A percentile compares a stretch with the other conserved stretches of the same genome.
Conservation (phyloP, 164 flowering plant genomes). For the Nymphaea colorata region DNA sequence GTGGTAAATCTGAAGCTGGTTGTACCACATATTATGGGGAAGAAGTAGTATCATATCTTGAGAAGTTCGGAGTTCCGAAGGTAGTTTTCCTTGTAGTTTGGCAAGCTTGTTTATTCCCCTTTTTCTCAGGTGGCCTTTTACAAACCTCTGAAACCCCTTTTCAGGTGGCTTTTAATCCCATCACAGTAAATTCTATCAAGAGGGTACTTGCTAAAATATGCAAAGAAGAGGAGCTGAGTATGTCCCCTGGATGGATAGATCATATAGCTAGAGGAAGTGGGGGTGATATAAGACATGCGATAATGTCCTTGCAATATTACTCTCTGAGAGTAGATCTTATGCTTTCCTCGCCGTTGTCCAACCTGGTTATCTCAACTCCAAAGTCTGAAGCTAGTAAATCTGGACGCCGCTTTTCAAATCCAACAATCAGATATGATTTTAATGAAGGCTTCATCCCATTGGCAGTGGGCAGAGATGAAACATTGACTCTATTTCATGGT, state of each 20-base stretch:
- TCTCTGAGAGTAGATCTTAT: slow-evolving; percentile 31
- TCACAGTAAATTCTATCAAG: slow-evolving; percentile 69
- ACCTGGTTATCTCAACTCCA: slow-evolving; percentile 7
- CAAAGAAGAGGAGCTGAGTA: slow-evolving; percentile 41
- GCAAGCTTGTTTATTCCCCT: not conserved
- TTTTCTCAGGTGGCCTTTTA: slow-evolving; percentile 1
- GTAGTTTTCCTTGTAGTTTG: slow-evolving; percentile 23
- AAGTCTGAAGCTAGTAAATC: slow-evolving; percentile 12
- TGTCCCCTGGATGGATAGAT: slow-evolving; percentile 49
- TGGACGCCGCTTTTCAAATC: not conserved
- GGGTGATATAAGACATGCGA: slow-evolving; percentile 94
- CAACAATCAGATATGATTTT: not conserved
- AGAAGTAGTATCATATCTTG: slow-evolving; percentile 56
- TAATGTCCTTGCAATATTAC: slow-evolving; percentile 72
- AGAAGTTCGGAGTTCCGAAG: slow-evolving; percentile 76
- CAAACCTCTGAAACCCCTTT: slow-evolving; percentile 8
- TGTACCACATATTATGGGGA: slow-evolving; percentile 32
- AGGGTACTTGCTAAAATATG: slow-evolving; percentile 64
- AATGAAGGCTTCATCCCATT: slow-evolving; percentile 18
- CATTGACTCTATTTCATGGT: slow-evolving; percentile 88
- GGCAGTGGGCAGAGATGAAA: slow-evolving; percentile 76
- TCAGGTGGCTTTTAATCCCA: slow-evolving; percentile 86
- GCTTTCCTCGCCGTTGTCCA: slow-evolving; percentile 17
- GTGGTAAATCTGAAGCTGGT: slow-evolving; percentile 38
- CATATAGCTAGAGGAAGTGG: slow-evolving; percentile 74